Percentiles rank a stretch among this genome's conserved stretches.
phyloP scores from a whole-genome alignment of 2,329 filamentous ascomycete species.

The Calcarisporium arbuscula region DNA sequence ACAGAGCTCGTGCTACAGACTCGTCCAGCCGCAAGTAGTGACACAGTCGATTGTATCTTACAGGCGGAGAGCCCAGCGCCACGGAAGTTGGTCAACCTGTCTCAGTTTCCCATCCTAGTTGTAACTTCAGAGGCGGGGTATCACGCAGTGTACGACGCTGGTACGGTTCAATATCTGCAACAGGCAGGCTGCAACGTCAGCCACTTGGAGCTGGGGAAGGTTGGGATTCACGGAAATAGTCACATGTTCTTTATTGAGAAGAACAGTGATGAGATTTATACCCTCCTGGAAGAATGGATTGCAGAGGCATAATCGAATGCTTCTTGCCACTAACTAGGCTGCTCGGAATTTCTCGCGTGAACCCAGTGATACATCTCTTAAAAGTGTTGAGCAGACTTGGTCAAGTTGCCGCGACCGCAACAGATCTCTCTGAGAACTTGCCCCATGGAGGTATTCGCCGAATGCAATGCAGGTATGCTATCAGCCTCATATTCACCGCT shows the following conservation, averaged over 20 bases:
- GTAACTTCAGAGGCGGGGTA: constrained; percentile 36
- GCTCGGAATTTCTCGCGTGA: too few relatives aligned
- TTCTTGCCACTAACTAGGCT: too few relatives aligned
- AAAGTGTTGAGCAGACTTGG: too few relatives aligned
- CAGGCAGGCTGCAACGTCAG: constrained; percentile 34
- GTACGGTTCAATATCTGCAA: constrained; percentile 30
- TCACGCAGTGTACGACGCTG: constrained; percentile 40
- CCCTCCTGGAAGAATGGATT: constrained; percentile 18
- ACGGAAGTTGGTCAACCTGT: constrained; percentile 10
- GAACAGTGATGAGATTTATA: constrained; percentile 35
- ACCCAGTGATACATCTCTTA: too few relatives aligned
- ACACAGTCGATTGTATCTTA: constrained; percentile 21
- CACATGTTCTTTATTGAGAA: constrained; percentile 44
- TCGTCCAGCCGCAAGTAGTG: constrained; percentile 15
- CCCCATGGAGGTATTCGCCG: too few relatives aligned
- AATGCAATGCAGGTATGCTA: too few relatives aligned
- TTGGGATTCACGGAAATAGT: constrained; percentile 36
- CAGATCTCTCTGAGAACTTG: too few relatives aligned
- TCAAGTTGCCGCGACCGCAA: too few relatives aligned
- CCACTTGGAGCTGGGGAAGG: constrained; percentile 29
- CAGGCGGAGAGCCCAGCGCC: constrained; percentile 21
- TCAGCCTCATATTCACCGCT: too few relatives aligned
- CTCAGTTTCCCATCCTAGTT: constrained; percentile 12
- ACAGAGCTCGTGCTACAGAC: constrained; percentile 25
- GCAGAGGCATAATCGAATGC: neutral